Base-by-base conservation (phyloP, 2,329 filamentous ascomycete species). In the Akanthomyces uredinophilus region DNA sequence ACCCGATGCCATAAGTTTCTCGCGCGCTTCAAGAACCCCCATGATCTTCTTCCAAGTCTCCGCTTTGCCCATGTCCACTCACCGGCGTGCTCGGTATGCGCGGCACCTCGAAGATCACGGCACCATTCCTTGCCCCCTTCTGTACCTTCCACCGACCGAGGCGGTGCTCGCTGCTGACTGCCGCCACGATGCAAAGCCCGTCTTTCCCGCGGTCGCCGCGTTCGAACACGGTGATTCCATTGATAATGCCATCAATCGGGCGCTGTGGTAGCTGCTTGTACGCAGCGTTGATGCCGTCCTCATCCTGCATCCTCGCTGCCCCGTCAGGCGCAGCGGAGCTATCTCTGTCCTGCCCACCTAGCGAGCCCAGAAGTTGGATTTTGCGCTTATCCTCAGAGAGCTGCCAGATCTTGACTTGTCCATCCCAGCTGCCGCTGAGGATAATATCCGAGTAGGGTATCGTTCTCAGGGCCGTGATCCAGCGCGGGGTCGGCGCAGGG, bases 361-460 rank as follows among this genome's bases (percentile, higher is more conserved):
- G 78, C 1, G 86, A 80, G 1, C 92, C 92, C 8, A 92, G 75
- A 0, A 85, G 77, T 69, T 95, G 87, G 50, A 99, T 83, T 66
- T 82, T 87, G 73, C 85, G 86, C 77, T 93, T 95, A 73, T 97
- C 94, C 47, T 91, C 86, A 59, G 87, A 89, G 22, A 99, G 81
- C 64, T 83, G 87, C 95, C 95, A 99, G 5, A 88, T 88, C 55
- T 94, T 83, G 63, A 99, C 82, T 74, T 85, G 87, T 2, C 95
- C 95, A 72, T 77, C 95, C 93, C 94, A 99, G 75, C 92, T 96
- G 37, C 94, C 95, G 66, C 88, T 96, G 56, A 99, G 80, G 62
- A 99, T 86, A 56, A 96, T 79, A 70, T 99, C 92, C 5, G 92
- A 94, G 73, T 93, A 97, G 0, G 95, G 94, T 54, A 99, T 83